Evolutionary conservation across 192 early-diverging fungal genomes (phyloP).

Genomic region (Podila clonocystis): DNA sequence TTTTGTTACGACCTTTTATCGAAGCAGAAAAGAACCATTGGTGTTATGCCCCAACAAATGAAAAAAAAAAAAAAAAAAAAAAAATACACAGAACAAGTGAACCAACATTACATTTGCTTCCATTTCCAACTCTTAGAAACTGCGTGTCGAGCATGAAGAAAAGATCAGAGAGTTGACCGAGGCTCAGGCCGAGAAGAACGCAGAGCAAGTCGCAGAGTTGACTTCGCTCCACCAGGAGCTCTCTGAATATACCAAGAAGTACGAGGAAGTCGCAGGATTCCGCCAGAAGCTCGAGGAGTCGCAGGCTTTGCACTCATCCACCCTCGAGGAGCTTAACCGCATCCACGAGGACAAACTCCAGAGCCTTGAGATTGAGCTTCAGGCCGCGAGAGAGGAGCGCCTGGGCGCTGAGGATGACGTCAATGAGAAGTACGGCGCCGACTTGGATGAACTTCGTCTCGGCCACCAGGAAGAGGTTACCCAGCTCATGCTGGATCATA

Average conservation of each 20-base stretch:
- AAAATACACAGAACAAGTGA: too few species aligned
- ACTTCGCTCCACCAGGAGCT: slow-evolving; percentile 33
- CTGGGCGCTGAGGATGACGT: slow-evolving; percentile 33
- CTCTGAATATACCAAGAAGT: slow-evolving; percentile 39
- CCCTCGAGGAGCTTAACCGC: slow-evolving; percentile 41
- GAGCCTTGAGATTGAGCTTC: slow-evolving; percentile 48
- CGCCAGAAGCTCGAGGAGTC: slow-evolving; percentile 40
- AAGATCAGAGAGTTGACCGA: slow-evolving; percentile 46
- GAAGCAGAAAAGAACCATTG: not conserved
- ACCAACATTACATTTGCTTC: not conserved
- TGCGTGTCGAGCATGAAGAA: slow-evolving; percentile 43
- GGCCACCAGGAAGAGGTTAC: slow-evolving; percentile 29
- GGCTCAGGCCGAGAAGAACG: slow-evolving; percentile 22
- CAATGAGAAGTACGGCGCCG: slow-evolving; percentile 33
- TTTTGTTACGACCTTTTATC: not conserved
- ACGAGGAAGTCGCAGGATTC: slow-evolving; percentile 24
- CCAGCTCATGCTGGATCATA: slow-evolving; percentile 27
- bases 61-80: too few species aligned
- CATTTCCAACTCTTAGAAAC: slow-evolving; percentile 20
- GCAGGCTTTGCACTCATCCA: slow-evolving; percentile 39
- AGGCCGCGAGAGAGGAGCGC: slow-evolving; percentile 39
- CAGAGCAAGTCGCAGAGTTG: slow-evolving; percentile 41
- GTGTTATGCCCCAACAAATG: too few species aligned
- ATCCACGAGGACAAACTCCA: slow-evolving; percentile 49
- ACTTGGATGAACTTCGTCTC: slow-evolving; percentile 37